phyloP scores from a whole-genome alignment of 768 basidiomycete genomes.

The Russula olivacea region DNA sequence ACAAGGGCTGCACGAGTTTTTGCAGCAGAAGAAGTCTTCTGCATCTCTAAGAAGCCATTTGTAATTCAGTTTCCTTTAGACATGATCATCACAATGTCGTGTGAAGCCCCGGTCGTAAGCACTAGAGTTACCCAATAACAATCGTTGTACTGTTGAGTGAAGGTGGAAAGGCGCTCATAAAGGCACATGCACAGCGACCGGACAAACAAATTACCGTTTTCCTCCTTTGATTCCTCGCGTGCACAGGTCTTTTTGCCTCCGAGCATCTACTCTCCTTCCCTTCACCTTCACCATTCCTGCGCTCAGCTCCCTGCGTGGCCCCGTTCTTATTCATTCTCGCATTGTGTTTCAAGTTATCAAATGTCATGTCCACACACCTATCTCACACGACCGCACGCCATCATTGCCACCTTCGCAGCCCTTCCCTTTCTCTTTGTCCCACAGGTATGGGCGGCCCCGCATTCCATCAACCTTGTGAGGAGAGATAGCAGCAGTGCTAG shows the following conservation, averaged over 20 bases:
- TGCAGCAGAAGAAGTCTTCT: background rate
- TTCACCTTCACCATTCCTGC: background rate
- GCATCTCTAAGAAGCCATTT: slow-evolving; percentile 4
- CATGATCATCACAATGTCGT: background rate
- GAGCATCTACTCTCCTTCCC: background rate
- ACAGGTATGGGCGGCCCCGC: slow-evolving; percentile 13
- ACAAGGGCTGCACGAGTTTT: slow-evolving; percentile 20
- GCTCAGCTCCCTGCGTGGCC: background rate
- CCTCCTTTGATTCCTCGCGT: background rate
- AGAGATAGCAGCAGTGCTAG: background rate
- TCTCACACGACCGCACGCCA: background rate
- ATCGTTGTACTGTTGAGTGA: background rate
- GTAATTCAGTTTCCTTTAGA: too few species aligned
- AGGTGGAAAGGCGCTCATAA: background rate
- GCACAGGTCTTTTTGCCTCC: background rate
- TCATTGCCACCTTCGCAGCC: background rate
- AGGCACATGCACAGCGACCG: background rate
- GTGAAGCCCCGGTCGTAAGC: background rate
- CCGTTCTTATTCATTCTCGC: background rate
- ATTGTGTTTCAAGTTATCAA: background rate
- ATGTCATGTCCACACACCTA: slow-evolving; percentile 16
- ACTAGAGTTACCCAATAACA: too few species aligned
- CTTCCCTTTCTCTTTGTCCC: slow-evolving; percentile 1
- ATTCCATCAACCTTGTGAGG: background rate
- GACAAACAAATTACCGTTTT: background rate